Base-by-base conservation (phyloP, 257 asterid species). In the Coffea canephora region DNA sequence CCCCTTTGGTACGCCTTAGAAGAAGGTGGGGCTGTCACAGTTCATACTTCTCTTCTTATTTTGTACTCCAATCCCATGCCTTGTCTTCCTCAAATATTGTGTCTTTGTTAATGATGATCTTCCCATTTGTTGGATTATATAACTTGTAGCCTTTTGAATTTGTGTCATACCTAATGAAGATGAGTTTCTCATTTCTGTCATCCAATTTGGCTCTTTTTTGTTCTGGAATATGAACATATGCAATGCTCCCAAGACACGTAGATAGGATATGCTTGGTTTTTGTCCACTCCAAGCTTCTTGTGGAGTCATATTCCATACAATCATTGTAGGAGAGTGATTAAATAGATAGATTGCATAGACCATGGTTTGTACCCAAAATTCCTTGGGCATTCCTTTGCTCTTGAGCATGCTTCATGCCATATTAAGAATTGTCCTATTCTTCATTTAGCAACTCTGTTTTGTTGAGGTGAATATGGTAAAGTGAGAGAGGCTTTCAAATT, bases 101-200 rank as follows among this genome's bases (percentile, higher is more conserved):
- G 43, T 81, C 73, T 31, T 6, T 45, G 18, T 10, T 52, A 4
- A 73, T 8, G 11, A 74, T 0, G 21, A 43, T 23, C 14, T 61
- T 67, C 6, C 31, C n/a, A 6, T 4, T 67, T 0, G 2, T 11
- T 1, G 21, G 46, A 69, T 52, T 69, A 14, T 49, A 68, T 1
- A 81, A 50, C 70, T 59, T 75, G n/a, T 81, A 81, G 8, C 69
- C 80, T 69, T 68, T 81, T 2, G 77, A 67, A 12, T 8, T 15
- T 67, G 46, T 4, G 4, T 6, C 19, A 36, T 66, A 54, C 5
- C 83, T 52, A 16, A 74, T 65, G 41, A 80, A 71, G 9, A 71
- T 5, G 7, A 8, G 25, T 43, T 75, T 80, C 41, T 43, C 25
- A 69, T 34, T 55, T 43, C 14, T 81, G 0, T 54, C 16, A 34